Evolutionary conservation across 192 early-diverging fungal genomes (phyloP).

Genomic region (Backusella australiensis): DNA sequence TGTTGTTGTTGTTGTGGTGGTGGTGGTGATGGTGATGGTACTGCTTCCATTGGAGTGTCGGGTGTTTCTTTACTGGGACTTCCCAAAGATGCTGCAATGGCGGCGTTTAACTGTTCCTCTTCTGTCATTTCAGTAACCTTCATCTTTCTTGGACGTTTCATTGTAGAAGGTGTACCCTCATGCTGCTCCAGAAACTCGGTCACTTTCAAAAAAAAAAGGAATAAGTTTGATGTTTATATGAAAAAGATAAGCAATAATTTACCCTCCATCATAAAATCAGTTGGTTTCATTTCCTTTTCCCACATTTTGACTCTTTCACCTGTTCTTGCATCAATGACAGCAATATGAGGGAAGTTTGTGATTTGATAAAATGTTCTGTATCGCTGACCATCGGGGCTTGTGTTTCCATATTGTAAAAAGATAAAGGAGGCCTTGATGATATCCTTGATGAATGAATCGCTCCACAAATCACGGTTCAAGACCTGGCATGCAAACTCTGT

Average conservation of each 20-base stretch:
- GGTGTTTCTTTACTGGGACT: slow-evolving; percentile 7
- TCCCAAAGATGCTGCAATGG: slow-evolving; percentile 72
- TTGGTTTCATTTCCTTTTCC: slow-evolving; percentile 50
- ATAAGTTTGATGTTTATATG: slow-evolving; percentile 12
- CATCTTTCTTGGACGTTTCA: slow-evolving; percentile 22
- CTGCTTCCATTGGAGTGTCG: not conserved
- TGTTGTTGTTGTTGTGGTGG: slow-evolving; percentile 4
- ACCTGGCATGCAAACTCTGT: slow-evolving; percentile 85
- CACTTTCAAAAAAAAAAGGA: slow-evolving; percentile 24
- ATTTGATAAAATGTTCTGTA: slow-evolving; percentile 76
- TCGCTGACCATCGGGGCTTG: slow-evolving; percentile 67
- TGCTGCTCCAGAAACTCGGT: slow-evolving; percentile 57
- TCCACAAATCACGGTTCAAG: slow-evolving; percentile 96
- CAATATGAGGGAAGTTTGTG: slow-evolving; percentile 75
- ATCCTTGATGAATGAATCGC: slow-evolving; percentile 69
- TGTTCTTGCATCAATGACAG: slow-evolving; percentile 86
- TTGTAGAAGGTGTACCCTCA: slow-evolving; percentile 13
- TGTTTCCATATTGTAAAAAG: slow-evolving; percentile 73
- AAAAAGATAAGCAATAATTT: not conserved
- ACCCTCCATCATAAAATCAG: slow-evolving; percentile 76
- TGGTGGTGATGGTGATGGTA: not conserved
- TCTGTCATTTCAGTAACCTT: slow-evolving; percentile 76
- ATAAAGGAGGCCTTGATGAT: slow-evolving; percentile 77
- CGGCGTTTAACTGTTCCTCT: slow-evolving; percentile 86
- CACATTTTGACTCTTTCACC: slow-evolving; percentile 81